A percentile compares a stretch with the other conserved stretches of the same genome.
phyloP scores from a whole-genome alignment of 148 eudicot species.

The Chenopodium formosanum region DNA sequence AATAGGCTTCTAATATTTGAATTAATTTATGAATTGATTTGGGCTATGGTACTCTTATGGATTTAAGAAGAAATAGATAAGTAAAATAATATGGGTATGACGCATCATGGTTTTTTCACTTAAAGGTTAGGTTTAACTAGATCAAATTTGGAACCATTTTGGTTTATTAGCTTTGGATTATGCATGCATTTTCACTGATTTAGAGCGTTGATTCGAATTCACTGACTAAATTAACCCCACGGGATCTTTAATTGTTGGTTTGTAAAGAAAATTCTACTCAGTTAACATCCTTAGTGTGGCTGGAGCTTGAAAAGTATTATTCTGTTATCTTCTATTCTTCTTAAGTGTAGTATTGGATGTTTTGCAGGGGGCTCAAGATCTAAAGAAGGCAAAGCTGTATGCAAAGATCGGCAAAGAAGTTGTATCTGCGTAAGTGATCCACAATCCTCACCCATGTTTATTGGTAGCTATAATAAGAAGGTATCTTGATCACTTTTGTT shows the following conservation, averaged over 20 bases:
- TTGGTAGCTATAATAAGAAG: neutral
- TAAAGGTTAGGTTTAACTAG: neutral
- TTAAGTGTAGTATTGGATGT: constrained; percentile 10
- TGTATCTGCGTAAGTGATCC: constrained; percentile 81
- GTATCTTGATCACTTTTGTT: neutral
- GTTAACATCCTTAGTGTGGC: neutral
- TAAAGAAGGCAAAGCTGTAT: constrained; percentile 75
- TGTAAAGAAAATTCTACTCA: neutral
- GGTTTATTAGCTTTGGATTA: neutral
- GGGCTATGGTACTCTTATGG: neutral
- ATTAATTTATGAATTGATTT: too few relatives aligned
- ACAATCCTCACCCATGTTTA: neutral
- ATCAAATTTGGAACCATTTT: neutral
- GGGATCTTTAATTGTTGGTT: neutral
- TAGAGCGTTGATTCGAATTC: neutral
- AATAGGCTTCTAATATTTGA: neutral
- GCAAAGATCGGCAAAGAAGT: constrained; percentile 87
- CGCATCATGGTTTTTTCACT: neutral
- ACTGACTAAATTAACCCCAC: neutral
- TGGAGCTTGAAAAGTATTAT: constrained; percentile 9
- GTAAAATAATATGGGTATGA: neutral
- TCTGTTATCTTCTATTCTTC: constrained; percentile 6
- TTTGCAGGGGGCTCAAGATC: constrained; percentile 76
- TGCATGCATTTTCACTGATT: neutral
- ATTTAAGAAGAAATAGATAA: neutral